Evolutionary conservation across 495 filamentous ascomycete species (phyloP), one percentile per base, ranked within the genome.

Genomic region (Lichina pygmaea): DNA sequence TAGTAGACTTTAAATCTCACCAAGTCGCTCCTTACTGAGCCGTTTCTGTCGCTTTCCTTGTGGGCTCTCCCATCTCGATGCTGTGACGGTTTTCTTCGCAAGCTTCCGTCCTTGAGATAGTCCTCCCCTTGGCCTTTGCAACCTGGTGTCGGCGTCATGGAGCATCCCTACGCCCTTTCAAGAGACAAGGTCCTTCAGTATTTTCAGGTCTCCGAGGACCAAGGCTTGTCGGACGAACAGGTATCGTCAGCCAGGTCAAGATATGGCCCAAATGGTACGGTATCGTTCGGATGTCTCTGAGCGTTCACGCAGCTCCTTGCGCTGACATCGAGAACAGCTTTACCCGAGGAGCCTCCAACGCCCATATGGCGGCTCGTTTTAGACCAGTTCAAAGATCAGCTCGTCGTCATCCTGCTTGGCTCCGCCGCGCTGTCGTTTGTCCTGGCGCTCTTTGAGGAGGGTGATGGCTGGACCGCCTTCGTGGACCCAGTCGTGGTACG

Each of bases 331-430:
- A 49, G 37, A 46, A 47, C 58, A 95, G 89, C 85, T 45, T 74
- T 99, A 47, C 77, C 83, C 12, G 89, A 99, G 62, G 91, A 95
- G 45, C 86, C 91, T 40, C 81, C 91, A n/a, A 95, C 89, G 12
- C 91, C 91, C 34, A 55, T 99, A 42, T 99, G 89, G 86, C 68
- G 93, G 59, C 73, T 99, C 49, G 78, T 99, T 39, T 66, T 95
- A 44, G 91, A 99, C 59, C 91, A 99, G 60, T 99, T 99, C 67
- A 93, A 99, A 62, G 91, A 99, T 56, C 91, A 99, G 60, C 71
- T 99, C 3, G 91, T 99, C 46, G 70, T 99, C 46, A 99, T 99
- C 54, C 70, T 99, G 5, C 65, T 99, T 43, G 89, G 73, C 40
- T 94, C 86, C 12, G 91, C 91, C 6, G 82, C 72, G n/a, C 71